Evolutionary conservation across 1,284 basidiomycete species (phyloP).

Genomic region (Trametes sp.): DNA sequence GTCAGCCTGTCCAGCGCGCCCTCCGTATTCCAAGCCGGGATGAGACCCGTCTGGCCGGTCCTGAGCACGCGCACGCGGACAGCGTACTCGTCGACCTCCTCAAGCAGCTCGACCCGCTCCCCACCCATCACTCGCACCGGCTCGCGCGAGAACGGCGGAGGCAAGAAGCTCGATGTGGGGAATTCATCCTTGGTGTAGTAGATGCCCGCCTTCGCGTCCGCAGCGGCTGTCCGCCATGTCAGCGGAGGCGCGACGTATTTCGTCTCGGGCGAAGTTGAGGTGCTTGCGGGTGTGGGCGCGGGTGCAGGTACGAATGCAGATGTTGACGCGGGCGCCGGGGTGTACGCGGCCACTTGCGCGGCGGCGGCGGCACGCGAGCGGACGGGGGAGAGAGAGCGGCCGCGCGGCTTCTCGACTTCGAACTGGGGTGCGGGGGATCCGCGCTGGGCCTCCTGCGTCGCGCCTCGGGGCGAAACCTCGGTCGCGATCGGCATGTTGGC

Average conservation of each 20-base stretch:
- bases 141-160: slow-evolving; percentile 38
- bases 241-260: slow-evolving; percentile 28
- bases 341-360: slow-evolving; percentile 2
- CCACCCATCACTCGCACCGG: slow-evolving; percentile 36
- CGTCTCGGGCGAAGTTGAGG: not conserved
- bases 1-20: slow-evolving; percentile 41
- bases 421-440: slow-evolving; percentile 26
- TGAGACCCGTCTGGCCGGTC: slow-evolving; percentile 34
- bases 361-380: slow-evolving; percentile 7
- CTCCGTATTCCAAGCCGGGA: slow-evolving; percentile 42
- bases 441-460: slow-evolving; percentile 24
- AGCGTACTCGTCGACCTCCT: slow-evolving; percentile 38
- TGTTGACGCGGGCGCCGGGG: slow-evolving; percentile 8
- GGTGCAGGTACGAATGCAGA: slow-evolving; percentile 5
- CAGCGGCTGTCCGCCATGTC: slow-evolving; percentile 34
- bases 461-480: slow-evolving; percentile 22
- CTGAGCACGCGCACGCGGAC: slow-evolving; percentile 36
- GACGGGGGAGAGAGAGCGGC: slow-evolving; percentile 25
- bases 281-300: not conserved
- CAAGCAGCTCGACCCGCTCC: slow-evolving; percentile 37
- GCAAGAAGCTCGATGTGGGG: slow-evolving; percentile 35
- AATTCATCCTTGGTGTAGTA: slow-evolving; percentile 40
- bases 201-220: slow-evolving; percentile 39
- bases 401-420: slow-evolving; percentile 30
- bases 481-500: slow-evolving; percentile 27